Evolutionary conservation across 352 stramenopile species (phyloP).

Genomic region (Globisporangium apiculatum): DNA sequence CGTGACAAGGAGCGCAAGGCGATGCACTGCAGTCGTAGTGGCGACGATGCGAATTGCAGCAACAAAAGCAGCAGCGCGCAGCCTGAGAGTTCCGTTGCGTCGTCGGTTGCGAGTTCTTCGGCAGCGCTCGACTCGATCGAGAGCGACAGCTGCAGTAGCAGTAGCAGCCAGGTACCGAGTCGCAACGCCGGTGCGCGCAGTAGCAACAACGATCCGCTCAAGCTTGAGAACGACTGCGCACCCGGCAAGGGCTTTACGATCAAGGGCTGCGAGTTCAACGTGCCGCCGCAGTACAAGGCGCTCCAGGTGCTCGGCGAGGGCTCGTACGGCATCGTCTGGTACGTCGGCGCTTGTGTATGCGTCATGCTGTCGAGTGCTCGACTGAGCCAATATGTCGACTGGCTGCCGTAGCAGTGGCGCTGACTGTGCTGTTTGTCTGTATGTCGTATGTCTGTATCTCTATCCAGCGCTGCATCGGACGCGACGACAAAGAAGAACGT

Average conservation of each 20-base stretch:
- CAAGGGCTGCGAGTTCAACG: constrained; percentile 83
- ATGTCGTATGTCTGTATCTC: background rate
- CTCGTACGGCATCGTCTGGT: constrained; percentile 91
- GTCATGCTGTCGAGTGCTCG: no score
- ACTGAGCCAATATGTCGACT: no score
- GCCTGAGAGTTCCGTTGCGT: no score
- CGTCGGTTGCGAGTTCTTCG: no score
- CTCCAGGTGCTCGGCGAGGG: constrained; percentile 87
- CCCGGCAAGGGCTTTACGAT: constrained; percentile 64
- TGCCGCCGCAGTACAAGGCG: constrained; percentile 71
- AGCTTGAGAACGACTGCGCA: constrained; percentile 52
- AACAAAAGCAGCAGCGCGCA: constrained; percentile 16
- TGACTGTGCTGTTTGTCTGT: constrained; percentile 1
- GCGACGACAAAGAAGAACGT: constrained; percentile 66
- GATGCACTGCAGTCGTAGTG: background rate
- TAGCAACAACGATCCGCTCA: constrained; percentile 7
- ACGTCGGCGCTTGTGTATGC: constrained; percentile 1
- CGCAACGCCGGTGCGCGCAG: background rate
- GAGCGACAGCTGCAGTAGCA: no score
- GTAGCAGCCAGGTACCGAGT: background rate
- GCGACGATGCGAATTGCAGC: background rate
- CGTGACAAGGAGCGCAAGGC: constrained; percentile 18
- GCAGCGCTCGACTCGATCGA: constrained; percentile 10
- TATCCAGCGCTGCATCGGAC: constrained; percentile 61
- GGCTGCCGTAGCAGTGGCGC: no score